A percentile compares a stretch with the other conserved stretches of the same genome.
These are phyloP conservation scores for Musa troglodytarum DNA, from an alignment of 176 grass and related monocot genomes.

Conservation along the genomic window DNA sequence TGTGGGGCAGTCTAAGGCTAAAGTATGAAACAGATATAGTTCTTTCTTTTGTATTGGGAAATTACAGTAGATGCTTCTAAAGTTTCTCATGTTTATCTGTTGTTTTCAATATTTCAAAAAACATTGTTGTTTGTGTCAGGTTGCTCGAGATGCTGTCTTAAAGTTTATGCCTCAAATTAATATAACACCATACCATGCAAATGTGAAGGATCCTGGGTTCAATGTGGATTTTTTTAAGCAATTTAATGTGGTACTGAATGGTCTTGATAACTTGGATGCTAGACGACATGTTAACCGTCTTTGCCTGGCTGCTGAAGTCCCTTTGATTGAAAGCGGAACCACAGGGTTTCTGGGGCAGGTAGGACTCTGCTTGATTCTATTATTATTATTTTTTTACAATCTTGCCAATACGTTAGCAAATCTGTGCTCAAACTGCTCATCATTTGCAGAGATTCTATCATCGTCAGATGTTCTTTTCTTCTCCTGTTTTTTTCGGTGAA, in stretches of 20 bases:
- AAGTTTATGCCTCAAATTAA: slow-evolving; percentile 86
- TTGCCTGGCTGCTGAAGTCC: slow-evolving; percentile 93
- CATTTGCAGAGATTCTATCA: background rate
- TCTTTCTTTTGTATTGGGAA: background rate
- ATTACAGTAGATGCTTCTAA: background rate
- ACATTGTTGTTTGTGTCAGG: slow-evolving; percentile 31
- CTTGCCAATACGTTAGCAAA: no score
- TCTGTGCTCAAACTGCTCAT: no score
- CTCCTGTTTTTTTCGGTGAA: background rate
- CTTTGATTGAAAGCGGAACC: slow-evolving; percentile 95
- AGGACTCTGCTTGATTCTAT: background rate
- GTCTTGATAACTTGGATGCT: slow-evolving; percentile 98
- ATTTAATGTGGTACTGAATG: slow-evolving; percentile 96
- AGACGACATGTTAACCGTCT: slow-evolving; percentile 95
- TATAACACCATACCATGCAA: slow-evolving; percentile 79
- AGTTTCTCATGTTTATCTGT: background rate
- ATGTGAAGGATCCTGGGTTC: slow-evolving; percentile 85
- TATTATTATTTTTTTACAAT: background rate
- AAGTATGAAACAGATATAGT: slow-evolving; percentile 37
- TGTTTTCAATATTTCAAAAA: slow-evolving; percentile 8
- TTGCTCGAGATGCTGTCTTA: slow-evolving; percentile 77
- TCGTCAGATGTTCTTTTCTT: background rate
- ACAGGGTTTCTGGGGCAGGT: slow-evolving; percentile 99
- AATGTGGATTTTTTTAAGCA: slow-evolving; percentile 89
- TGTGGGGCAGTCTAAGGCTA: slow-evolving; percentile 94